Evolutionary conservation across 2,329 filamentous ascomycete genomes (phyloP), one percentile per base, ranked within the genome.

Genomic region (Ophiostoma perfectum): DNA sequence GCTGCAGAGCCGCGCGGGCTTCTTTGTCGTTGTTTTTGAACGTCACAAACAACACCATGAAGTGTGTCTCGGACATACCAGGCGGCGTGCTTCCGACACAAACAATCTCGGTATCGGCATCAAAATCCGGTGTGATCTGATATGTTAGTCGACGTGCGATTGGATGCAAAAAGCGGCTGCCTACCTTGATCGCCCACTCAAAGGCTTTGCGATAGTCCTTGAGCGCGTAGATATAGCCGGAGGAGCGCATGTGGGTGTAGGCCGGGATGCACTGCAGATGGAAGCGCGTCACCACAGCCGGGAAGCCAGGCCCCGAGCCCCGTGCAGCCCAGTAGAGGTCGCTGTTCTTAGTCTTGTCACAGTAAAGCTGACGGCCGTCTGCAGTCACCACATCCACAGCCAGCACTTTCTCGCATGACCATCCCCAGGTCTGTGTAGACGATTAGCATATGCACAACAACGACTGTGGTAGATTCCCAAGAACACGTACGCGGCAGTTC

Each of bases 211-310:
- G 76, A 70, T 82, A 85, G 49, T 80, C 74, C 3, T 77, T 75
- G n/a, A 78, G 76, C 0, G 81, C 78, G 69, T 81, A 85, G 39
- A 82, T 74, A 72, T 83, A 86, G 2, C 66, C 70, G 4, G 70
- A 58, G 1, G 67, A 70, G 3, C 66, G 67, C 69, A 69, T 68
- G 60, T 67, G 62, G 18, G 55, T 63, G 36, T 39, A 68, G 3
- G 38, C 67, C 3, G 78, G 76, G 3, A 76, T 69, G 5, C 81
- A 78, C 27, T 76, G 74, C 4, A 86, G 77, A 70, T 86, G 77
- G 71, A 84, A 86, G 14, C 77, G 76, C 1, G 82, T 84, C 3
- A 85, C 79, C 6, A 86, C 75, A 1, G 79, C 84, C 1, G 84
- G 83, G 68, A 86, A 86, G 27, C 83, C 79, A 12, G 78, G 78